phyloP scores from a whole-genome alignment of 805 yeast species.

The Barnettozyma californica region DNA sequence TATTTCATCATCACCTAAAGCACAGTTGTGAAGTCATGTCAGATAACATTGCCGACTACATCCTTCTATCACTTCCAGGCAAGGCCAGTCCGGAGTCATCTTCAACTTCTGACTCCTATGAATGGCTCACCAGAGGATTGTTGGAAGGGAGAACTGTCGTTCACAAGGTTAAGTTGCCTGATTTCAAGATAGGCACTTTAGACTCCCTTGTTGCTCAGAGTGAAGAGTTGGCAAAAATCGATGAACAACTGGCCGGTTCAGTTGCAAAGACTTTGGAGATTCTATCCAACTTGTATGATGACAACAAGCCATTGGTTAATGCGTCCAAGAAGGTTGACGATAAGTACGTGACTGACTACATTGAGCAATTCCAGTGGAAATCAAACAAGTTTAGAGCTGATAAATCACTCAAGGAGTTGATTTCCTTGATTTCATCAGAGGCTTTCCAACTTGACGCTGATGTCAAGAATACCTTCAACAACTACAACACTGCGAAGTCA shows the following conservation, averaged over 20 bases:
- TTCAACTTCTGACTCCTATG: constrained; percentile 34
- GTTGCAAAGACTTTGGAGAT: constrained; percentile 76
- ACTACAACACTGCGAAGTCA: constrained; percentile 77
- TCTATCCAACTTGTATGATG: constrained; percentile 43
- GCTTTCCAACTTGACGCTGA: constrained; percentile 82
- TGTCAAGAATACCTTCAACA: constrained; percentile 67
- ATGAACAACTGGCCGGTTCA: constrained; percentile 66
- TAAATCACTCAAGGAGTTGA: constrained; percentile 72
- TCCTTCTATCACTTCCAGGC: constrained; percentile 52
- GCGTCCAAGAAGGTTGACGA: constrained; percentile 49
- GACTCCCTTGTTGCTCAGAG: constrained; percentile 87
- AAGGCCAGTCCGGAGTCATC: constrained; percentile 51
- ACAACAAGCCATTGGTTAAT: constrained; percentile 36
- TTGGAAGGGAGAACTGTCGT: constrained; percentile 57
- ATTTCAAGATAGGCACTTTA: constrained; percentile 89
- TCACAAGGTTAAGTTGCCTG: constrained; percentile 60
- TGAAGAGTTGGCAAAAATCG: constrained; percentile 82
- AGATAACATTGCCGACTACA: constrained; percentile 36
- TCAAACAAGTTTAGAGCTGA: constrained; percentile 80
- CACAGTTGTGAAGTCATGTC: constrained; percentile 15
- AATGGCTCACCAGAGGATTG: constrained; percentile 52
- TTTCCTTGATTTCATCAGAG: constrained; percentile 65
- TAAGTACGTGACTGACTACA: constrained; percentile 53
- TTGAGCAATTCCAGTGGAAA: constrained; percentile 84
- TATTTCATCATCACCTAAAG: background rate